A percentile compares a stretch with the other conserved stretches of the same genome.
These are phyloP conservation scores for Fragaria vesca DNA, from an alignment of 306 rosid genomes.

Conservation along the genomic window DNA sequence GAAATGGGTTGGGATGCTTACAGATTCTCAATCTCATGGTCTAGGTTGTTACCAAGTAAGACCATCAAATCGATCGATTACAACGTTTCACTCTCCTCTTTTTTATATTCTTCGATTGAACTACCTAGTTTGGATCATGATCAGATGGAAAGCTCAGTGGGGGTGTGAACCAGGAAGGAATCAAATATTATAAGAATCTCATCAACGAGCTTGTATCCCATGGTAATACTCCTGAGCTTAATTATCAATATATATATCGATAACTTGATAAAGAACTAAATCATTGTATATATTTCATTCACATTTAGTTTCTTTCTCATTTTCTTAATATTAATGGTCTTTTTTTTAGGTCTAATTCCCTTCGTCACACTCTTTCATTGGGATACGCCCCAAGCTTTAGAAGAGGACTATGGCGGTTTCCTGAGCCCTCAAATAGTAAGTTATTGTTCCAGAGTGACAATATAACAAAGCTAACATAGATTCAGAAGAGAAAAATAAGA, in stretches of 20 bases:
- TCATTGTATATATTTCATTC: too few species aligned
- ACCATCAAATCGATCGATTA: neutral
- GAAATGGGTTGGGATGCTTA: constrained; percentile 45
- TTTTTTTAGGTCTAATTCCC: neutral
- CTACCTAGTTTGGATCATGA: neutral
- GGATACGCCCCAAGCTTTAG: constrained; percentile 41
- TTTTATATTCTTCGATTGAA: neutral
- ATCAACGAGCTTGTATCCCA: constrained; percentile 31
- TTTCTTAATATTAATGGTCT: neutral
- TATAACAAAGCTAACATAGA: too few species aligned
- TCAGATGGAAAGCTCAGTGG: constrained; percentile 44
- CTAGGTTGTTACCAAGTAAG: constrained; percentile 52
- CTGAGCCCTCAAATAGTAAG: constrained; percentile 35
- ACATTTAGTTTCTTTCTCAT: neutral
- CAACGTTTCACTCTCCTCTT: neutral
- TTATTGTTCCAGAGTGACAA: neutral
- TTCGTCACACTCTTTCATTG: constrained; percentile 41
- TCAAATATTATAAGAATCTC: constrained; percentile 40
- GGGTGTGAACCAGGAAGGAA: constrained; percentile 46
- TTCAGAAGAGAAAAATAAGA: too few species aligned
- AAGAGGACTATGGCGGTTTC: constrained; percentile 39
- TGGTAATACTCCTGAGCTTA: constrained; percentile 16
- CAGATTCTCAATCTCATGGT: constrained; percentile 55
- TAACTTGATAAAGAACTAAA: neutral
- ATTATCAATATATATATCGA: neutral